These are phyloP conservation scores for Suillus decipiens DNA, from an alignment of 768 basidiomycete genomes.

Conservation along the genomic window DNA sequence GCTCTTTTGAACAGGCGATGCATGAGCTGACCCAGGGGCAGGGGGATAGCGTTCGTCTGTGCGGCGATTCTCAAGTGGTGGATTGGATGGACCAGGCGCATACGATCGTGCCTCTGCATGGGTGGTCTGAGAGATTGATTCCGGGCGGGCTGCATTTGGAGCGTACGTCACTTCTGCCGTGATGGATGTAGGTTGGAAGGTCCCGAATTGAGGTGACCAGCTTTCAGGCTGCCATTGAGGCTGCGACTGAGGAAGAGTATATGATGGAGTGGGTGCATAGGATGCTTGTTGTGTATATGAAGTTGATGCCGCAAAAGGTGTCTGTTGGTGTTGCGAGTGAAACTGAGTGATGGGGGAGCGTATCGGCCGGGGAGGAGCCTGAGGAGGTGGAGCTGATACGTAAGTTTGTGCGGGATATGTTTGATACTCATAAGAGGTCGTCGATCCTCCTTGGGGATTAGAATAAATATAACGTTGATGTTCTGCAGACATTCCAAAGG, in stretches of 20 bases:
- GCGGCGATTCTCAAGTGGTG: slow-evolving; percentile 35
- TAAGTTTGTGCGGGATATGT: slow-evolving; percentile 38
- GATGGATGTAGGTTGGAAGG: slow-evolving; percentile 36
- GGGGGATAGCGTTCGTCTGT: slow-evolving; percentile 35
- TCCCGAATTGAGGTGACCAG: slow-evolving; percentile 38
- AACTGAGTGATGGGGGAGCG: slow-evolving; percentile 35
- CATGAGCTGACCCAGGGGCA: slow-evolving; percentile 26
- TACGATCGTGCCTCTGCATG: slow-evolving; percentile 34
- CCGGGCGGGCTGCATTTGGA: slow-evolving; percentile 35
- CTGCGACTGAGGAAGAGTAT: slow-evolving; percentile 29
- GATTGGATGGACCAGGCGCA: slow-evolving; percentile 25
- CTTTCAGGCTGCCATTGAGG: slow-evolving; percentile 43
- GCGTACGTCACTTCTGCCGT: slow-evolving; percentile 37
- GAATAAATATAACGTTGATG: slow-evolving; percentile 56
- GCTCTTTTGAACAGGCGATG: slow-evolving; percentile 34
- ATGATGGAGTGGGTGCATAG: slow-evolving; percentile 31
- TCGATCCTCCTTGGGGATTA: slow-evolving; percentile 41
- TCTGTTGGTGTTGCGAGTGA: slow-evolving; percentile 32
- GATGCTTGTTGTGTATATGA: slow-evolving; percentile 31
- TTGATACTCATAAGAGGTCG: slow-evolving; percentile 51
- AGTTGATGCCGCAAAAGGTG: slow-evolving; percentile 27
- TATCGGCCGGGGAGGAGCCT: slow-evolving; percentile 30
- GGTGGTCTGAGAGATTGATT: slow-evolving; percentile 30
- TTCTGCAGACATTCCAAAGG: slow-evolving; percentile 46
- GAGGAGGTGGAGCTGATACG: slow-evolving; percentile 29